These are phyloP conservation scores for Cyberlindnera maclurae DNA, from an alignment of 805 yeast species.

Conservation along the genomic window DNA sequence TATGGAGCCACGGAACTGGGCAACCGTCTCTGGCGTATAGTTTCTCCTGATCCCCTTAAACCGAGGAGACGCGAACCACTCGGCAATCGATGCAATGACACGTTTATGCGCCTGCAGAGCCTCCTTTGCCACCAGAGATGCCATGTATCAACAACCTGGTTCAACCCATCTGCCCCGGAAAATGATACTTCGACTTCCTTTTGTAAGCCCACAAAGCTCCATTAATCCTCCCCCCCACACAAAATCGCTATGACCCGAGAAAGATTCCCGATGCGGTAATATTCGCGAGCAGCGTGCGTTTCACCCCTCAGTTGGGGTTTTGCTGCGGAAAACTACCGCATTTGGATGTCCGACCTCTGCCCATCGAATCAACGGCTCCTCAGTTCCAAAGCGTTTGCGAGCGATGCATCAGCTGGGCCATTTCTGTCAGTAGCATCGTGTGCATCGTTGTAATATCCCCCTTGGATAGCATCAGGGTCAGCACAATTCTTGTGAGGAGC, in stretches of 20 bases:
- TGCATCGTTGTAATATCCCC: slow-evolving; percentile 1
- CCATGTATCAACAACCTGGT: too few relatives aligned
- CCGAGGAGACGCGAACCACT: slow-evolving; percentile 47
- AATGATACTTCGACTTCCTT: too few relatives aligned
- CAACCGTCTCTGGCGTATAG: slow-evolving; percentile 45
- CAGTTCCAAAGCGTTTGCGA: too few relatives aligned
- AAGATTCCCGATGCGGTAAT: not conserved
- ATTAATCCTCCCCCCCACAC: not conserved
- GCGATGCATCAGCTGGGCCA: too few relatives aligned
- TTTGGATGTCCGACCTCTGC: too few relatives aligned
- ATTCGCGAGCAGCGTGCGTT: slow-evolving; percentile 1
- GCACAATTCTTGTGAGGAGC: slow-evolving; percentile 10
- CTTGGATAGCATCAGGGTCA: slow-evolving; percentile 11
- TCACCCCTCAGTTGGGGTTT: not conserved
- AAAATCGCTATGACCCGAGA: not conserved
- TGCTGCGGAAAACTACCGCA: too few relatives aligned
- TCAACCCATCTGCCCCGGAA: too few relatives aligned
- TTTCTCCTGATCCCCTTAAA: slow-evolving; percentile 42
- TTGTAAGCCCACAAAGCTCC: too few relatives aligned
- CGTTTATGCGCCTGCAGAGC: slow-evolving; percentile 11
- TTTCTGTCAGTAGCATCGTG: too few relatives aligned
- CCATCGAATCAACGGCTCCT: too few relatives aligned
- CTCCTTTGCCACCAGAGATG: slow-evolving; percentile 16
- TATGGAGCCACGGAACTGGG: slow-evolving; percentile 44
- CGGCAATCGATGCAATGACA: slow-evolving; percentile 31